These are phyloP conservation scores for Aspergillus intermedius DNA, from an alignment of 2,329 filamentous ascomycete genomes.

Conservation along the genomic window DNA sequence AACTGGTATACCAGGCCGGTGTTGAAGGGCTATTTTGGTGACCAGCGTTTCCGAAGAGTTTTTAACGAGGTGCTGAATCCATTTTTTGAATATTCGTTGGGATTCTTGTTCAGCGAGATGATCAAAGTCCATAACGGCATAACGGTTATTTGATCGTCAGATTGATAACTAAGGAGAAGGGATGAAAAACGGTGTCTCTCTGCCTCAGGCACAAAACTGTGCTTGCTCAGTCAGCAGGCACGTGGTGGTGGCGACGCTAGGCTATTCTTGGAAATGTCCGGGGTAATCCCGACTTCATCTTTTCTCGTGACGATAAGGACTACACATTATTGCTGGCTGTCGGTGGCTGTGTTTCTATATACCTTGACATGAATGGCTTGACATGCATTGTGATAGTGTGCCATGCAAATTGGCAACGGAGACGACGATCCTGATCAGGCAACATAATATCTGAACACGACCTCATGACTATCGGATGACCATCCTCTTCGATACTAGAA, in stretches of 20 bases:
- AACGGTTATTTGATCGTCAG: not conserved
- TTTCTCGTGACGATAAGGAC: no score
- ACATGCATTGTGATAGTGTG: no score
- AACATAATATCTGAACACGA: not conserved
- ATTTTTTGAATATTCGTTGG: constrained; percentile 16
- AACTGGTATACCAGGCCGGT: constrained; percentile 13
- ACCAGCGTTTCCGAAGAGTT: constrained; percentile 19
- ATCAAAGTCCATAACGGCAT: constrained; percentile 19
- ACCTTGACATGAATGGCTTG: no score
- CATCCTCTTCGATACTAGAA: not conserved
- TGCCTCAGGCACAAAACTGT: not conserved
- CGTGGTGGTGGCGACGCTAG: not conserved
- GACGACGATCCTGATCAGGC: not conserved
- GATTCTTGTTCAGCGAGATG: constrained; percentile 17
- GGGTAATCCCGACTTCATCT: not conserved
- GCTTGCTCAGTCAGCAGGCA: not conserved
- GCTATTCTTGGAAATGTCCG: not conserved
- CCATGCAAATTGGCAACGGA: no score
- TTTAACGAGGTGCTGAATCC: constrained; percentile 16
- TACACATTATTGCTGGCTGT: no score
- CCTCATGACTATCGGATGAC: not conserved
- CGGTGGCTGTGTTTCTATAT: no score
- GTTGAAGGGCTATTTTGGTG: constrained; percentile 15
- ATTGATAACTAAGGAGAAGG: not conserved
- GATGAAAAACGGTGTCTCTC: not conserved